Base-by-base conservation (phyloP, 257 asterid species). In the Primulina tabacum region DNA sequence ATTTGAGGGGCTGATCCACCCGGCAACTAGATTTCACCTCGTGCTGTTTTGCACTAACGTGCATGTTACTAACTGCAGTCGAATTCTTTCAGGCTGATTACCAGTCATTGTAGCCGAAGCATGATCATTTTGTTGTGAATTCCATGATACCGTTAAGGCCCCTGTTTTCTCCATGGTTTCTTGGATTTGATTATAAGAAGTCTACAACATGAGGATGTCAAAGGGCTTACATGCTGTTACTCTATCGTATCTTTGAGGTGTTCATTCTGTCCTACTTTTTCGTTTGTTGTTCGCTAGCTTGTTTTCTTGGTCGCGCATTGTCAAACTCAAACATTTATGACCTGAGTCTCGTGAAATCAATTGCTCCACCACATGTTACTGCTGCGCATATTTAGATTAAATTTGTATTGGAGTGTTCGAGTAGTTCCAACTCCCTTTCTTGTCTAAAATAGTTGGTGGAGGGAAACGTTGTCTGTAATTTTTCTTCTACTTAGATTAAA, bases 21-120 rank as follows among this genome's bases (percentile, higher is more conserved):
- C 37, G 20, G 66, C n/a, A 5, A 77, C 37, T 58, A 64, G 52
- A 16, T 65, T 61, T 32, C 52, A 43, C 56, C 60, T 60, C 52
- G 30, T 35, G 30, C 62, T 20, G n/a, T n/a, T 71, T 64, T 60
- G 55, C 66, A 72, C 63, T 64, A 35, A 20, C 37, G 21, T 78
- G 64, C 65, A 18, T 64, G 59, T 40, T 56, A 40, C 73, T 87
- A 58, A 78, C 38, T 3, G 24, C 18, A 29, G 65, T 60, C 58
- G 59, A 34, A 59, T 57, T 53, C 71, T 79, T 80, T 77, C 88
- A 77, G 88, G 93, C 78, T 79, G 73, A 82, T 68, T 53, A 61
- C 71, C 60, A 8, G 71, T 62, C 65, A 57, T 65, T 50, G 74
- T 74, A 66, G 69, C 65, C 55, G 79, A 72, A 73, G 83, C 64